These are phyloP conservation scores for Sanguinoderma infundibulare DNA, from an alignment of 1,284 basidiomycete species.

Conservation along the genomic window DNA sequence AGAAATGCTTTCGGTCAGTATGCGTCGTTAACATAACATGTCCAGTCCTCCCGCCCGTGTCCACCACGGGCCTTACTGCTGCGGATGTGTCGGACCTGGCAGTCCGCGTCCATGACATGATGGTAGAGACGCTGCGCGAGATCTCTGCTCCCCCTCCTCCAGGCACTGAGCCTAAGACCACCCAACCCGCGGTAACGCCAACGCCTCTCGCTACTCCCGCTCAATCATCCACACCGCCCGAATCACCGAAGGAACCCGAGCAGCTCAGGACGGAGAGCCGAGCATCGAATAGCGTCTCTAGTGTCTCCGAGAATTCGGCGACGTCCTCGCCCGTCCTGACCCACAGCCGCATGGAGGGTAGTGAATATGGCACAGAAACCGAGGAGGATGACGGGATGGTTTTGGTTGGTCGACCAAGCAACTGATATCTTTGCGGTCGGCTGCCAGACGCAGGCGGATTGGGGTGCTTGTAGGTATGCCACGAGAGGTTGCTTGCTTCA, in stretches of 20 bases:
- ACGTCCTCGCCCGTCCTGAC: conserved; percentile 41
- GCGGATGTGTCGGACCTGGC: conserved; percentile 70
- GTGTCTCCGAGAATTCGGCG: conserved; percentile 42
- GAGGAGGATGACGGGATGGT: conserved; percentile 84
- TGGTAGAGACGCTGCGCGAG: conserved; percentile 71
- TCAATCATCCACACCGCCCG: conserved; percentile 13
- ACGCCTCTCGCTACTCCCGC: conserved; percentile 17
- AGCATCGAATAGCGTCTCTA: conserved; percentile 38
- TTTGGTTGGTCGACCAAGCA: conserved; percentile 62
- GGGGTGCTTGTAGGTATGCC: conserved; percentile 13
- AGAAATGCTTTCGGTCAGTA: neutral
- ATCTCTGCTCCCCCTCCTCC: conserved; percentile 57
- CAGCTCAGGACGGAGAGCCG: conserved; percentile 34
- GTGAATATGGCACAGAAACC: conserved; percentile 69
- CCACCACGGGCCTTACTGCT: conserved; percentile 69
- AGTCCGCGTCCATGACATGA: conserved; percentile 66
- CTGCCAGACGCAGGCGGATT: neutral
- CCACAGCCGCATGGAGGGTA: conserved; percentile 42
- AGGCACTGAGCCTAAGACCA: conserved; percentile 21
- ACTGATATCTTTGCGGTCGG: conserved; percentile 5
- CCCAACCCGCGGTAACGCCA: conserved; percentile 19
- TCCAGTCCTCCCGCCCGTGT: conserved; percentile 78
- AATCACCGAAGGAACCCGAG: conserved; percentile 8
- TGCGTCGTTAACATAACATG: neutral
- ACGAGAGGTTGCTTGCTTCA: conserved; percentile 10